Evolutionary conservation across 2,329 filamentous ascomycete genomes (phyloP).

Genomic region (Beauveria scarabaeidicola): DNA sequence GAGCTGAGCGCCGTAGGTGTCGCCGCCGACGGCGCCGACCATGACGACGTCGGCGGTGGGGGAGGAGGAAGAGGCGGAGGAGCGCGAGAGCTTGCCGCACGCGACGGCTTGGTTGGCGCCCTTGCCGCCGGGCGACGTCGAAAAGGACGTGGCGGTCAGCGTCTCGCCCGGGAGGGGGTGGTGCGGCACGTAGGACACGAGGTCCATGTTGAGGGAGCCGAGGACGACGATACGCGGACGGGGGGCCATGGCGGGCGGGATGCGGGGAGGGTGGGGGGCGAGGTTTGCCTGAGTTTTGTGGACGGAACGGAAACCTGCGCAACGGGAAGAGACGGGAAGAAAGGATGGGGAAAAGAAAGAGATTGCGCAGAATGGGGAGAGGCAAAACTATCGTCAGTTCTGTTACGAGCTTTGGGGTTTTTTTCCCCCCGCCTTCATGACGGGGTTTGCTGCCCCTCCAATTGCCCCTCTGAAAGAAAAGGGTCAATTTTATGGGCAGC

Average conservation of each 20-base stretch:
- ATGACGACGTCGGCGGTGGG: slow-evolving; percentile 48
- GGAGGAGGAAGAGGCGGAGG: slow-evolving; percentile 26
- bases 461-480: no score
- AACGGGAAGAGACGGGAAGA: background rate
- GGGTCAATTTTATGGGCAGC: no score
- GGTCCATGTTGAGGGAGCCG: slow-evolving; percentile 90
- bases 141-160: slow-evolving; percentile 68
- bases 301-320: background rate
- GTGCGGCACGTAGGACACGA: slow-evolving; percentile 79
- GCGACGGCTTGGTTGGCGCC: slow-evolving; percentile 93
- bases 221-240: slow-evolving; percentile 63
- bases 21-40: slow-evolving; percentile 65
- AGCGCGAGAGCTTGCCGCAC: slow-evolving; percentile 69
- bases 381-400: no score
- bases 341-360: background rate
- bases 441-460: no score
- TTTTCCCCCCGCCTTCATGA: no score
- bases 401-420: no score
- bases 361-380: no score
- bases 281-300: no score
- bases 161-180: slow-evolving; percentile 83
- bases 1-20: slow-evolving; percentile 56
- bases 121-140: slow-evolving; percentile 80
- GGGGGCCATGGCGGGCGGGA: slow-evolving; percentile 18
- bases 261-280: slow-evolving; percentile 10